Base-by-base conservation (phyloP, 2,329 filamentous ascomycete species). In the Hypoxylon sp. region DNA sequence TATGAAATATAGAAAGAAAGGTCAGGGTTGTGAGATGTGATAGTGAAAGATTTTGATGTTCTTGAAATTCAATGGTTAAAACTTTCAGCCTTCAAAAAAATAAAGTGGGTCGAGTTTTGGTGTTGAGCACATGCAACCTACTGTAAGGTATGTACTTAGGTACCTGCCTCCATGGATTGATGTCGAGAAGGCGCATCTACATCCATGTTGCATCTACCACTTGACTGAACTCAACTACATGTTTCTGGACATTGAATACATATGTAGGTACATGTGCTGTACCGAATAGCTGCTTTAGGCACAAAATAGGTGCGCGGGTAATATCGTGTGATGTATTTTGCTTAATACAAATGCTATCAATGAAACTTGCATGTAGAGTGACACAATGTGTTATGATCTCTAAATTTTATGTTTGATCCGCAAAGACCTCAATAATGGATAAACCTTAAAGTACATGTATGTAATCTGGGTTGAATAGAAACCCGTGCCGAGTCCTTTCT, bases 41-140 rank as follows among this genome's bases (percentile, higher is more conserved):
- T 31, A 31, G 14, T 5, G 37, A 44, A 55, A 17, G 2, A 11
- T 22, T 44, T 17, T n/a, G 39, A 55, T 24, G 6, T 54, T 53
- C 4, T 35, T 47, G 37, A 13, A 44, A 13, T 51, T 42, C 26
- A 44, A 44, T 4, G 17, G 10, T 50, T n/a, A 54, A 59, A 59
- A 59, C 26, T 59, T 64, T 22, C 24, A 26, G 11, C 9, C 55
- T 50, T 59, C 14, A 42, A 57, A 66, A 66, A 63, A 44, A 52
- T 61, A 57, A 66, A 66, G 63, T 66, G 63, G 63, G 11, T 1
- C 62, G 1, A 4, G 17, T 50, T 50, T 24, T 48, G 14, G 46
- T 14, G 10, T 24, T 58, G 42, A 31, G 24, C 29, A 29, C 13
- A 11, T 52, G 19, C 19, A 31, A 22, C 51, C 48, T 29, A 5